phyloP scores from a whole-genome alignment of 192 early-diverging fungal species.

The Entrophospora sp. region DNA sequence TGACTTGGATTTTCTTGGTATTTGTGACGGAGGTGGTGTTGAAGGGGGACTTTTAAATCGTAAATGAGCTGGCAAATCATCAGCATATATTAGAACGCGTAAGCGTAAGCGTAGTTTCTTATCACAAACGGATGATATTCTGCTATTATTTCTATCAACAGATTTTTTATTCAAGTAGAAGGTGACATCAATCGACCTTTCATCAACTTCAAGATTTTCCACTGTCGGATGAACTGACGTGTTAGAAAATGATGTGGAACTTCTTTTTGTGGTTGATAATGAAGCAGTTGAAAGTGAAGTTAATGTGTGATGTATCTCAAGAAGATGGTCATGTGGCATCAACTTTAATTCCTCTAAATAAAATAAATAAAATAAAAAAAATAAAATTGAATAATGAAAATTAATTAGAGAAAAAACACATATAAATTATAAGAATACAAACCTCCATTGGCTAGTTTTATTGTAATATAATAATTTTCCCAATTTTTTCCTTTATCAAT shows the following conservation, averaged over 20 bases:
- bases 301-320: constrained; percentile 44
- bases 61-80: neutral
- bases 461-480: constrained; percentile 40
- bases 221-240: neutral
- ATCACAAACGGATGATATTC: neutral
- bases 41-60: neutral
- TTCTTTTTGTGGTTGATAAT: constrained; percentile 38
- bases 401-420: no score
- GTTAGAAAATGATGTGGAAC: constrained; percentile 28
- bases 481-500: constrained; percentile 34
- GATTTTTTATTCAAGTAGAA: neutral
- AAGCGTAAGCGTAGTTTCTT: neutral
- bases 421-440: no score
- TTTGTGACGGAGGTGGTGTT: no score
- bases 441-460: constrained; percentile 45
- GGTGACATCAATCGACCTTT: neutral
- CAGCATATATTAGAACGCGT: neutral
- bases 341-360: constrained; percentile 40
- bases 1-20: neutral
- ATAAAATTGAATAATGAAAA: no score
- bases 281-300: constrained; percentile 42
- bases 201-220: neutral
- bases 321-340: constrained; percentile 39
- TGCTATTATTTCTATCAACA: neutral
- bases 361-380: no score